These are phyloP conservation scores for Cotoneaster glaucophyllus DNA, from an alignment of 306 rosid species.

Conservation along the genomic window DNA sequence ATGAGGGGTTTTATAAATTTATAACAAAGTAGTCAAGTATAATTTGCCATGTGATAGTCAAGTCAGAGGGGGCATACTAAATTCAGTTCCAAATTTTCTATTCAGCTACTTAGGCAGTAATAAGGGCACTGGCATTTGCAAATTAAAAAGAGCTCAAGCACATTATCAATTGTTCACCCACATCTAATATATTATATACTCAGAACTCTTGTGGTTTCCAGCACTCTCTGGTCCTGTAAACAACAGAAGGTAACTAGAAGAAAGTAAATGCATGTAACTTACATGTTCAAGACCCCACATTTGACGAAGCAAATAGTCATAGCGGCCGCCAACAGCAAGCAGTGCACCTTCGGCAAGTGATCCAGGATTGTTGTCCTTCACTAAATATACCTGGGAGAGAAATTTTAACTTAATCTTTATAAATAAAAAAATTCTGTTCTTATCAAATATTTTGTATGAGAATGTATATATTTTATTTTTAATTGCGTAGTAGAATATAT, in stretches of 20 bases:
- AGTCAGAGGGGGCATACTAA: background rate
- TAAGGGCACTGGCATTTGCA: background rate
- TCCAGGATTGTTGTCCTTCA: conserved; percentile 69
- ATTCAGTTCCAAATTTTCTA: background rate
- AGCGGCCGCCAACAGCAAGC: conserved; percentile 89
- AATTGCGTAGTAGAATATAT: background rate
- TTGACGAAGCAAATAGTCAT: conserved; percentile 73
- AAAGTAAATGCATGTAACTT: conserved; percentile 18
- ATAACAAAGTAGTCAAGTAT: background rate
- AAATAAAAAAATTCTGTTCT: conserved; percentile 4
- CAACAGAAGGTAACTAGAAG: background rate
- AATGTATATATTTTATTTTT: conserved; percentile 1
- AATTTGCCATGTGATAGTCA: background rate
- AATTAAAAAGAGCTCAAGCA: background rate
- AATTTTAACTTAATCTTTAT: conserved; percentile 13
- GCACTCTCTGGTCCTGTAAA: background rate
- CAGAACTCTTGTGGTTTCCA: background rate
- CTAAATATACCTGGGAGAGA: conserved; percentile 63
- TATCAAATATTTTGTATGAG: conserved; percentile 3
- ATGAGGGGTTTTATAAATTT: background rate
- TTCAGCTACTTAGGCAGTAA: background rate
- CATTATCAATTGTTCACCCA: background rate
- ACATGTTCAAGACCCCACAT: conserved; percentile 64
- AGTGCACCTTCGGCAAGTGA: conserved; percentile 65
- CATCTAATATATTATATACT: background rate